Evolutionary conservation across 2,329 filamentous ascomycete species (phyloP).

Genomic region (Cercospora canescens): DNA sequence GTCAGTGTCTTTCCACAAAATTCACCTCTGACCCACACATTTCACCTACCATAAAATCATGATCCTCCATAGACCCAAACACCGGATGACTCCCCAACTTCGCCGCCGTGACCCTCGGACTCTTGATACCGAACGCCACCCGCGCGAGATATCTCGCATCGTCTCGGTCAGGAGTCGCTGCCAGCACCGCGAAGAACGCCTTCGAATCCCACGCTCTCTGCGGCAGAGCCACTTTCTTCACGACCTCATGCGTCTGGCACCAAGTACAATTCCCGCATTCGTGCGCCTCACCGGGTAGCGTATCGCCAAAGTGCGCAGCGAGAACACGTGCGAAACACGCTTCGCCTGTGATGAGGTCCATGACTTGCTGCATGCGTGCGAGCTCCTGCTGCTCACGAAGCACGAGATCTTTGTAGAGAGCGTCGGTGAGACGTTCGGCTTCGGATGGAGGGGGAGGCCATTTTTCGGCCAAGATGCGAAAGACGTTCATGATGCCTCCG

Average conservation of each 20-base stretch:
- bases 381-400: slow-evolving; percentile 57
- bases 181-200: slow-evolving; percentile 48
- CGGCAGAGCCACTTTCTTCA: slow-evolving; percentile 42
- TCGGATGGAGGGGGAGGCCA: slow-evolving; percentile 48
- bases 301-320: slow-evolving; percentile 60
- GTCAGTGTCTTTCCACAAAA: not conserved
- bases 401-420: slow-evolving; percentile 54
- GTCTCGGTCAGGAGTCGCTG: slow-evolving; percentile 50
- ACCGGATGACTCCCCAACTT: slow-evolving; percentile 48
- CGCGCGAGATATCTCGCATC: slow-evolving; percentile 61
- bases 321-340: slow-evolving; percentile 56
- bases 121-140: slow-evolving; percentile 63
- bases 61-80: slow-evolving; percentile 57
- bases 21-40: no score
- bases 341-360: slow-evolving; percentile 54
- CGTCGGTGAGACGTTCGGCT: slow-evolving; percentile 47
- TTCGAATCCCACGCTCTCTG: slow-evolving; percentile 41
- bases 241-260: slow-evolving; percentile 38
- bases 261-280: slow-evolving; percentile 56
- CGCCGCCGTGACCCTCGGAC: slow-evolving; percentile 53
- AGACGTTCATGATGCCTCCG: slow-evolving; percentile 56
- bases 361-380: slow-evolving; percentile 51
- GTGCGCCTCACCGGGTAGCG: slow-evolving; percentile 43
- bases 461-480: slow-evolving; percentile 47
- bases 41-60: slow-evolving; percentile 52